Evolutionary conservation across 306 rosid species (phyloP), one percentile per base, ranked within the genome.

Genomic region (Pterocarpus santalinus): DNA sequence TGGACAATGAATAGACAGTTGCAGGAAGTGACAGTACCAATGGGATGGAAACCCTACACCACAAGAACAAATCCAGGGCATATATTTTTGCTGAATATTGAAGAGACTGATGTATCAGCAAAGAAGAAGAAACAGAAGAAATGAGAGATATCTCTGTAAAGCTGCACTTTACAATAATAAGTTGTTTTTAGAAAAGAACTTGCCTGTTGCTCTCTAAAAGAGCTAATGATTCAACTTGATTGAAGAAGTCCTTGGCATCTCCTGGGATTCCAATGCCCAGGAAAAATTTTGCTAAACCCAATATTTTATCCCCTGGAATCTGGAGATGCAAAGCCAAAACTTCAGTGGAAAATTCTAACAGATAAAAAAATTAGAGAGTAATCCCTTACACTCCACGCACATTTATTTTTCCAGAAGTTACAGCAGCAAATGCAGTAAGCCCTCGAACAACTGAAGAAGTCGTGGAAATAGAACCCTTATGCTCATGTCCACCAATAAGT

Each of bases 181-280:
- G 35, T 49, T 62, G 72, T 58, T 58, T 35, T 53, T 56, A 13
- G 57, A 79, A 77, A 76, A 77, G 65, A 64, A 85, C 90, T 89
- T 85, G 72, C 99, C 89, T 91, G 82, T 90, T 96, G 84, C 69
- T 91, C 84, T 96, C 98, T 80, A 96, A 84, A 84, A 84, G 78
- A 81, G 98, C 89, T 77, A 96, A 87, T 34, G 97, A 88, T 76
- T 96, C 97, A 75, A 96, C 76, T 87, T 96, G 99, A 85, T 94
- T 64, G 84, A 92, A 96, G 63, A 96, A 92, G 83, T 94, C 98
- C 73, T 89, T 92, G 52, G 94, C 77, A 88, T 94, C 91, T 69
- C 99, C 98, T 38, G 98, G 99, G 87, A 94, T 78, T 79, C 99
- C 99, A 61, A 94, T 86, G 72, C 97, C 94, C 65, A 96, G 92